These are phyloP conservation scores for Chloropicon primus DNA, from an alignment of 139 green algal genomes.

Conservation along the genomic window DNA sequence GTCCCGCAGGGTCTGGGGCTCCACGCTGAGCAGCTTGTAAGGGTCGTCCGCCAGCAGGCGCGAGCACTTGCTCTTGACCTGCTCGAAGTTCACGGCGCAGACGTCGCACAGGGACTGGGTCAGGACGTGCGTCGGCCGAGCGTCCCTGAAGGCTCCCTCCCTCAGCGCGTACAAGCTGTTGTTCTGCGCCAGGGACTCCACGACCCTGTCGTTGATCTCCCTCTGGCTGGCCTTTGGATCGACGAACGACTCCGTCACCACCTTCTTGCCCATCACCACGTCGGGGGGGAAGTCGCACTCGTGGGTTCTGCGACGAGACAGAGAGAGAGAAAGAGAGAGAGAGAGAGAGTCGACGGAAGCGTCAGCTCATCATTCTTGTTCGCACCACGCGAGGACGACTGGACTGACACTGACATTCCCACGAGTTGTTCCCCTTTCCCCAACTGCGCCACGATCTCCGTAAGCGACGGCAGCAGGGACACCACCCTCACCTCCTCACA, in stretches of 20 bases:
- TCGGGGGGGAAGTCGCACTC: background rate
- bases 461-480: background rate
- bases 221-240: background rate
- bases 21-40: background rate
- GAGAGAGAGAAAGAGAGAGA: too few relatives aligned
- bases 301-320: too few relatives aligned
- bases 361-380: too few relatives aligned
- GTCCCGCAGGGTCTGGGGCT: slow-evolving; percentile 4
- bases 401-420: too few relatives aligned
- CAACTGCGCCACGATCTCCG: background rate
- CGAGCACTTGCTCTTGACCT: background rate
- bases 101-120: slow-evolving; percentile 11
- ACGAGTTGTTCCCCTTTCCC: background rate
- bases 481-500: too few relatives aligned
- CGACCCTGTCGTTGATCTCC: background rate
- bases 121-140: slow-evolving; percentile 3
- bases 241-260: background rate
- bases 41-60: background rate
- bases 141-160: background rate
- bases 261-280: background rate
- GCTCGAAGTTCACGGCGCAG: background rate
- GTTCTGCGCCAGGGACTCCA: background rate
- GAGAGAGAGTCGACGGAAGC: too few relatives aligned
- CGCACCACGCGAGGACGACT: too few relatives aligned
- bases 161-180: background rate